Evolutionary conservation across 2,329 filamentous ascomycete species (phyloP), one percentile per base, ranked within the genome.

Genomic region (Claviceps lovelessii): DNA sequence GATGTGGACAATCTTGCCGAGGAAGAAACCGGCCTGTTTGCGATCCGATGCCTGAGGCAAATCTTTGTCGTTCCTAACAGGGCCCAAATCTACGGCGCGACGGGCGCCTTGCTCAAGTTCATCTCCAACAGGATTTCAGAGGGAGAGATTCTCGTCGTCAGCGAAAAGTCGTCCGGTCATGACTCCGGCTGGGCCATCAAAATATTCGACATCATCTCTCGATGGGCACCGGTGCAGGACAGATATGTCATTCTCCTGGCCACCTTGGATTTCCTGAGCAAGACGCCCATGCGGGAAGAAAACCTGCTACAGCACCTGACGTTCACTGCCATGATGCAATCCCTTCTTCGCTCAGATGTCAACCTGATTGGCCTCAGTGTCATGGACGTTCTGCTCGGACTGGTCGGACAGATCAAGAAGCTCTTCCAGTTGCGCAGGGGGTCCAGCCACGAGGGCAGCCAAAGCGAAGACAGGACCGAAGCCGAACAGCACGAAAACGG

Each of bases 351-450:
- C 52, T 96, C 91, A 0, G 84, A 91, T 46, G 84, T 95, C 64
- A 97, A 96, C 68, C 77, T 97, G 65, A 96, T 98, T 58, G 93
- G 93, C 1, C 75, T 98, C 49, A 96, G 90, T 66, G 86, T 97
- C 53, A 97, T 97, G 84, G 93, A 98, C 67, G 84, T 97, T 19
- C 74, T 97, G 33, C 76, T 95, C 15, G 86, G 89, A 1, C 76
- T 98, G 15, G 81, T 96, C 59, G 85, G 88, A 59, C 89, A 95
- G 65, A 86, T 91, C 65, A 81, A 89, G 61, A 79, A 83, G 62
- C 73, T 95, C 9, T 76, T 95, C 15, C 86, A 88, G 62, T 76
- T 88, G 56, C 73, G 72, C 8, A 72, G 70, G 17, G 69, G 71
- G 37, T 58, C 61, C 19, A 63, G 60, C 57, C 64, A 63, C 23